Percentiles rank a stretch among this genome's conserved stretches.
Conservation (phyloP, 1,284 basidiomycete species). For the Austroboletus rostrupii region DNA sequence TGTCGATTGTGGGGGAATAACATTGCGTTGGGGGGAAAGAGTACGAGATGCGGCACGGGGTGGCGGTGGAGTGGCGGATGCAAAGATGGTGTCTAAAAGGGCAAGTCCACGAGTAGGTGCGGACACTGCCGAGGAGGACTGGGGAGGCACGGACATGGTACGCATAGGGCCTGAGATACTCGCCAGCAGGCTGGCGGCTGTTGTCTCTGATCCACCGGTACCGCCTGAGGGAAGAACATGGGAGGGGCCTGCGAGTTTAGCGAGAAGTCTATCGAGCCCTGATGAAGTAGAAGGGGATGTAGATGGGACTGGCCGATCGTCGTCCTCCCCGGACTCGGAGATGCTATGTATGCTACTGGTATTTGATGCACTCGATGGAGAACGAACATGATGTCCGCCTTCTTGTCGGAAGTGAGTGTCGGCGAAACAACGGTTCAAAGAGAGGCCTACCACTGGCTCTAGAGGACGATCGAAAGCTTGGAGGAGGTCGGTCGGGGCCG, state of each 20-base stretch:
- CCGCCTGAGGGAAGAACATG: slow-evolving; percentile 12
- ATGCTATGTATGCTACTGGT: slow-evolving; percentile 33
- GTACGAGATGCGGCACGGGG: slow-evolving; percentile 19
- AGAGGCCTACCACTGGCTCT: slow-evolving; percentile 28
- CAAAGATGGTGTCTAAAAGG: slow-evolving; percentile 50
- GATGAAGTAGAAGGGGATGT: slow-evolving; percentile 31
- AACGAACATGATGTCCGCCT: slow-evolving; percentile 24
- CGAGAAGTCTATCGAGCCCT: slow-evolving; percentile 61
- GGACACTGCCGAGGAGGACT: slow-evolving; percentile 19
- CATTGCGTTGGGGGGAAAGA: slow-evolving; percentile 12
- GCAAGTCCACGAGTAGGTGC: slow-evolving; percentile 38
- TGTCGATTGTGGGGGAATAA: slow-evolving; percentile 4
- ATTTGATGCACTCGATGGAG: slow-evolving; percentile 31
- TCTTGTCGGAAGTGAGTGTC: slow-evolving; percentile 22
- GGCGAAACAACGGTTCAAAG: not conserved
- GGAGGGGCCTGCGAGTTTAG: slow-evolving; percentile 40
- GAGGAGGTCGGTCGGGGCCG: slow-evolving; percentile 57
- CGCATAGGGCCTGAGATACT: slow-evolving; percentile 22
- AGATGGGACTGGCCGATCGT: slow-evolving; percentile 11
- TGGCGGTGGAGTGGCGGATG: slow-evolving; percentile 37
- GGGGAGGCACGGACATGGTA: slow-evolving; percentile 32
- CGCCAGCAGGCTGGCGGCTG: slow-evolving; percentile 26
- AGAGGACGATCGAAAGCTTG: slow-evolving; percentile 30
- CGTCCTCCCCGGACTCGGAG: slow-evolving; percentile 31
- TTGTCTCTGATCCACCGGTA: slow-evolving; percentile 25